phyloP scores from a whole-genome alignment of 371 early-diverging fungal genomes.

The Polyrhizophydium stewartii region DNA sequence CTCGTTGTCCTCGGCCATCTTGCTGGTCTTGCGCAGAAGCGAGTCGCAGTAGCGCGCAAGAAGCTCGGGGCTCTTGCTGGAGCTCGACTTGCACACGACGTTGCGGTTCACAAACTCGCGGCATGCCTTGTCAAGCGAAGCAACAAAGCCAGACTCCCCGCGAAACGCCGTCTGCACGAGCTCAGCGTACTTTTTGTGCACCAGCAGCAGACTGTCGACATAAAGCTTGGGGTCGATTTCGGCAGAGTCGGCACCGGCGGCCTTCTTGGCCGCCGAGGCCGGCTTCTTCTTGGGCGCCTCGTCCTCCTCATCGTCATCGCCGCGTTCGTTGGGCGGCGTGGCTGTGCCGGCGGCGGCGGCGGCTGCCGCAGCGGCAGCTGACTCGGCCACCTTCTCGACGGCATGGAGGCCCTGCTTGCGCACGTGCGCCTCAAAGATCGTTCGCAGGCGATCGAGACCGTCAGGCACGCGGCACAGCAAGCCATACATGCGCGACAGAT shows the following conservation, averaged over 20 bases:
- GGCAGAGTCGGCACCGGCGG: slow-evolving; percentile 8
- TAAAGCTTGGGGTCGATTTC: slow-evolving; percentile 74
- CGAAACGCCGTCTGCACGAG: slow-evolving; percentile 71
- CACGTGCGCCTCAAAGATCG: slow-evolving; percentile 77
- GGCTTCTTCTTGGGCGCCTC: slow-evolving; percentile 20
- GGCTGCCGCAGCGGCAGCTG: slow-evolving; percentile 24
- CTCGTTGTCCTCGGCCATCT: slow-evolving; percentile 76
- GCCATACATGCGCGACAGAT: slow-evolving; percentile 80
- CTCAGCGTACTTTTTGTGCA: slow-evolving; percentile 74
- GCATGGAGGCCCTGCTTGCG: slow-evolving; percentile 77
- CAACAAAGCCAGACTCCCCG: slow-evolving; percentile 82
- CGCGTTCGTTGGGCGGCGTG: slow-evolving; percentile 17
- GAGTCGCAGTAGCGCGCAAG: slow-evolving; percentile 83
- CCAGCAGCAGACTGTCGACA: slow-evolving; percentile 72
- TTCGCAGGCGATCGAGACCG: slow-evolving; percentile 76
- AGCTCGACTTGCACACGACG: slow-evolving; percentile 64
- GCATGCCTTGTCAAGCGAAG: neutral
- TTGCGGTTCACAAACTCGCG: slow-evolving; percentile 89
- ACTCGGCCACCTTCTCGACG: slow-evolving; percentile 74
- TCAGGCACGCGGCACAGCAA: slow-evolving; percentile 77
- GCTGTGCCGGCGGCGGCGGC: slow-evolving; percentile 27
- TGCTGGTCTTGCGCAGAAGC: slow-evolving; percentile 78
- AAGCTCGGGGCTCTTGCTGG: slow-evolving; percentile 77
- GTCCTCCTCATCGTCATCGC: slow-evolving; percentile 26
- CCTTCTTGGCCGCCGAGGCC: slow-evolving; percentile 9